These are phyloP conservation scores for Tremella fuciformis DNA, from an alignment of 768 basidiomycete species.

Conservation along the genomic window DNA sequence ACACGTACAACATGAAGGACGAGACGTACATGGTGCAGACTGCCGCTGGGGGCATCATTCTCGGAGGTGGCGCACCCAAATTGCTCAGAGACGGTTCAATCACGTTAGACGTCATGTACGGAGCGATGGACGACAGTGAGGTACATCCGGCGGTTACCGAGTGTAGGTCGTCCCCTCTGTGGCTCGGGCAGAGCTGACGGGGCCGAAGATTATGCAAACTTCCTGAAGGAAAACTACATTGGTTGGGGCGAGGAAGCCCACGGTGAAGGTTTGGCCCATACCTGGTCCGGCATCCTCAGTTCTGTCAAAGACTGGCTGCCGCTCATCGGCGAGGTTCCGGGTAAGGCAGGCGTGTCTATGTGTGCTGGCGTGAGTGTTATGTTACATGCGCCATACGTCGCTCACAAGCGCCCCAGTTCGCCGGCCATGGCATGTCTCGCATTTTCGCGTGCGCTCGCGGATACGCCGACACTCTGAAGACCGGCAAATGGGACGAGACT, in stretches of 20 bases:
- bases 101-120: constrained; percentile 13
- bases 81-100: constrained; percentile 14
- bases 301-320: constrained; percentile 27
- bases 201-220: constrained; percentile 17
- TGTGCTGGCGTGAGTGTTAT: constrained; percentile 18
- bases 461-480: constrained; percentile 16
- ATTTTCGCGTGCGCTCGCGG: constrained; percentile 19
- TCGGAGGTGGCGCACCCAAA: constrained; percentile 17
- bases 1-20: constrained; percentile 32
- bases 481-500: constrained; percentile 14
- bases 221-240: constrained; percentile 16
- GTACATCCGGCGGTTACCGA: constrained; percentile 9
- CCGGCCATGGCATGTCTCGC: constrained; percentile 14
- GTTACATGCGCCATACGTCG: not conserved
- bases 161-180: not conserved
- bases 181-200: not conserved
- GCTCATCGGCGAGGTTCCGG: constrained; percentile 27
- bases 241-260: constrained; percentile 20
- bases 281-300: constrained; percentile 30
- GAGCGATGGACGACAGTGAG: constrained; percentile 20
- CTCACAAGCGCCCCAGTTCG: constrained; percentile 4
- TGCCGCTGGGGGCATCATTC: constrained; percentile 22
- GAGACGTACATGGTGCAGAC: constrained; percentile 30
- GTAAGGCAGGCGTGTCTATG: constrained; percentile 16
- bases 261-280: constrained; percentile 27